Base-by-base conservation (phyloP, 257 asterid species). In the Paulownia fortunei region DNA sequence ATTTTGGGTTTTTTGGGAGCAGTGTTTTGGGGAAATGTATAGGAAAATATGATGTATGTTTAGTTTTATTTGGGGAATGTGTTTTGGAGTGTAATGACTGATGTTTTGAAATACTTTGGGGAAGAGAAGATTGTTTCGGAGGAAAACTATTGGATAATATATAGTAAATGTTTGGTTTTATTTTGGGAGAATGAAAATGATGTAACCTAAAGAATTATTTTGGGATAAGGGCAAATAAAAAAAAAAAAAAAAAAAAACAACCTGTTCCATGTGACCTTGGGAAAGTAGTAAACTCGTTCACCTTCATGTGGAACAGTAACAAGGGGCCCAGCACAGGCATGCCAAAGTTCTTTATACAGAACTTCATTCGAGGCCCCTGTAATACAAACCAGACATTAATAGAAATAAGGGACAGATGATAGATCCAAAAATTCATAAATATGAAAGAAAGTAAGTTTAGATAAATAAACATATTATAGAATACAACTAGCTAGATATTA, bases 241-340 rank as follows among this genome's bases (percentile, higher is more conserved):
- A 26, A 24, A 59, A n/a, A n/a, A n/a, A n/a, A n/a, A n/a, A n/a
- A n/a, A n/a, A 7, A 41, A 7, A 8, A 11, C 9, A 11, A 92
- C 99, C 97, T 95, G 99, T 82, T 95, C 99, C 98, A 95, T 93
- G 86, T 95, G 99, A 74, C 99, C 99, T 75, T 95, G 98, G 99
- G 99, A 77, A 88, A 95, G 87, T 95, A 95, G 79, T 93, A 95
- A 74, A 91, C 97, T 49, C 93, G 87, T 81, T 91, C 99, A 15
- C 93, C 92, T 82, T 93, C 91, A 81, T 92, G 90, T 56, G 99
- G 99, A 80, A 95, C 88, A 9, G 86, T 84, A 55, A 95, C 97
- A 65, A 95, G 98, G 65, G 99, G 97, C 24, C 99, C 99, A 41
- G 99, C 99, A 85, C 99, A 95, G 63, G 98, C 97, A 86, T 90